Percentiles rank a stretch among this genome's conserved stretches.
These are phyloP conservation scores for Crithidia sp. DNA, from an alignment of 208 protist genomes.

Conservation along the genomic window DNA sequence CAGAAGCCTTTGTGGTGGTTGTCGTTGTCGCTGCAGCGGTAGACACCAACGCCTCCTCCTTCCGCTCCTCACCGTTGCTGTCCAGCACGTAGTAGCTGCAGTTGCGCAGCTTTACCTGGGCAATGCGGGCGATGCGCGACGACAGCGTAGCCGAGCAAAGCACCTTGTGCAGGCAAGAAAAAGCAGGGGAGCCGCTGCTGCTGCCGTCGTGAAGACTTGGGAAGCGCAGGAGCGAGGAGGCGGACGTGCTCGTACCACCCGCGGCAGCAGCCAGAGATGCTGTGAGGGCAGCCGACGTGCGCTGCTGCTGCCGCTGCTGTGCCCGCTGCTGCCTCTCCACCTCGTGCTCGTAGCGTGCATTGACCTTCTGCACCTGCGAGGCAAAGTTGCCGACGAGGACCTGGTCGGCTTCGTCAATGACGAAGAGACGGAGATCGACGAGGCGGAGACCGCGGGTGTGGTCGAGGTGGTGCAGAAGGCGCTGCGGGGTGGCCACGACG, in stretches of 20 bases:
- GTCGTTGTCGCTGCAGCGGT: neutral
- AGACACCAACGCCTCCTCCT: slow-evolving; percentile 22
- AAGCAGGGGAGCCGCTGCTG: neutral
- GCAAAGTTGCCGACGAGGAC: slow-evolving; percentile 84
- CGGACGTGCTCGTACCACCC: neutral
- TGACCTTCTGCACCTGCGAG: slow-evolving; percentile 77
- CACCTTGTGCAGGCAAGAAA: slow-evolving; percentile 70
- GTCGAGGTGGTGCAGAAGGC: slow-evolving; percentile 82
- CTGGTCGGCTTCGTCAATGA: slow-evolving; percentile 92
- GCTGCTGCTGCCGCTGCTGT: slow-evolving; percentile 21
- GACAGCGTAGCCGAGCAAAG: slow-evolving; percentile 92
- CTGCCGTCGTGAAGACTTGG: slow-evolving; percentile 2
- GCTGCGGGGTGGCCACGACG: slow-evolving; percentile 84
- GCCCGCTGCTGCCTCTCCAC: slow-evolving; percentile 18
- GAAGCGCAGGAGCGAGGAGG: neutral
- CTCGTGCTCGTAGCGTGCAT: slow-evolving; percentile 78
- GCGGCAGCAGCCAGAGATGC: neutral
- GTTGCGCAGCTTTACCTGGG: slow-evolving; percentile 86
- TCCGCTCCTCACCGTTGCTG: slow-evolving; percentile 66
- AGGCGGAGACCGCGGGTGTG: slow-evolving; percentile 67
- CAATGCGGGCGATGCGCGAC: slow-evolving; percentile 80
- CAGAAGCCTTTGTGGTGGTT: slow-evolving; percentile 8
- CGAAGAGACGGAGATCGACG: slow-evolving; percentile 65
- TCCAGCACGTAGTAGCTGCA: slow-evolving; percentile 82
- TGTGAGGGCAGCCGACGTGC: neutral